Evolutionary conservation across 106 monocot genomes (phyloP).

Genomic region (Phalaenopsis equestris): DNA sequence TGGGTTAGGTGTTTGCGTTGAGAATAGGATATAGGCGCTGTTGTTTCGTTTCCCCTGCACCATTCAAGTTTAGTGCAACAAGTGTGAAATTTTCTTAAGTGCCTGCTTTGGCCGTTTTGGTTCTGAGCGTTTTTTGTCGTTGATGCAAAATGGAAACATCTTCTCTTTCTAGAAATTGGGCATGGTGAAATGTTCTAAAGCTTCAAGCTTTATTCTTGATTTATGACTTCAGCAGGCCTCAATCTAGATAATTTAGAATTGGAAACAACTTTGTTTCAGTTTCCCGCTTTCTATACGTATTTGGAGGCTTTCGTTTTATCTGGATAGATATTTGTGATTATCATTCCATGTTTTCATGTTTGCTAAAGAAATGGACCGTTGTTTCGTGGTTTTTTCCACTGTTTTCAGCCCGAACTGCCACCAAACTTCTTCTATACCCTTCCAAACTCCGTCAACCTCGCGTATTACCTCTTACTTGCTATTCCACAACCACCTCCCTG

Average conservation of each 20-base stretch:
- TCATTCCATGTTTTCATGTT: background rate
- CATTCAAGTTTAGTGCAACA: background rate
- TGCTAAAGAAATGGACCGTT: background rate
- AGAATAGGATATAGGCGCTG: too few species aligned
- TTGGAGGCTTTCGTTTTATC: background rate
- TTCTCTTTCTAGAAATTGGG: background rate
- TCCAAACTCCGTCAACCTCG: too few species aligned
- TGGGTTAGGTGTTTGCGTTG: background rate
- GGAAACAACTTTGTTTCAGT: background rate
- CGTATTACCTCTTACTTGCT: too few species aligned
- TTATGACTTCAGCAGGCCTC: background rate
- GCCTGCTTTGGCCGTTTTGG: background rate
- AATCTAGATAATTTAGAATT: background rate
- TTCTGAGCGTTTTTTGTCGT: background rate
- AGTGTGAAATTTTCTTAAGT: background rate
- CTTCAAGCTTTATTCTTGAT: background rate
- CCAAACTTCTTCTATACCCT: too few species aligned
- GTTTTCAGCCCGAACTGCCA: too few species aligned
- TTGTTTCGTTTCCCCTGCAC: background rate
- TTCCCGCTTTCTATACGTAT: background rate
- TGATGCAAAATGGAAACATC: background rate
- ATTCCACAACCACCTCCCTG: too few species aligned
- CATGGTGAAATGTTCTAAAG: background rate
- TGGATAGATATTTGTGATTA: background rate
- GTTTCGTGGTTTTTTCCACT: too few species aligned